phyloP scores from a whole-genome alignment of 441 rosid species.

The Populus hybrid region DNA sequence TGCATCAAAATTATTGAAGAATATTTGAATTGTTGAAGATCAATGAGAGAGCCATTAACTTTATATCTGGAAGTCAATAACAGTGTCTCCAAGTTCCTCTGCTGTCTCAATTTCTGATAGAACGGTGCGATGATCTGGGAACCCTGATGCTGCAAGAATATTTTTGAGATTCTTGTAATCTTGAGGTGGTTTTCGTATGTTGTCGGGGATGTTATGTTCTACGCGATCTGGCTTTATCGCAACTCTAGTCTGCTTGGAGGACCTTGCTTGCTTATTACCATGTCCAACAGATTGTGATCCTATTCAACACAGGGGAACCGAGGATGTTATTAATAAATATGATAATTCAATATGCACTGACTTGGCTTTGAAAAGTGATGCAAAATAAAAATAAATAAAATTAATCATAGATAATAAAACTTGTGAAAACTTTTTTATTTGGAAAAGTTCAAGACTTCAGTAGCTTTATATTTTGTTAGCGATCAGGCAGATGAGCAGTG shows the following conservation, averaged over 20 bases:
- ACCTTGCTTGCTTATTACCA: conserved; percentile 4
- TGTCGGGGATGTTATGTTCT: conserved; percentile 15
- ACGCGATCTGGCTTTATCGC: conserved; percentile 13
- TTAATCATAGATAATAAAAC: not conserved
- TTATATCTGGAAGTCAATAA: conserved; percentile 62
- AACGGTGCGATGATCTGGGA: conserved; percentile 22
- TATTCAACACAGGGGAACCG: conserved; percentile 9
- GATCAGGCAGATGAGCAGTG: not conserved
- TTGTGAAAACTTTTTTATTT: not conserved
- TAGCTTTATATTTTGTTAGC: not conserved
- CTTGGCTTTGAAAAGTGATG: not conserved
- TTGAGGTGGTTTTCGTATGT: conserved; percentile 13
- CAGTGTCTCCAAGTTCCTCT: conserved; percentile 40
- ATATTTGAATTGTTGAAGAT: not conserved
- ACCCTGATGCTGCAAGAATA: conserved; percentile 27
- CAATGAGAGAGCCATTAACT: not conserved
- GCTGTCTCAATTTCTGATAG: conserved; percentile 44
- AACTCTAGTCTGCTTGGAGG: conserved; percentile 12
- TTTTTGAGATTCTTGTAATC: conserved; percentile 35
- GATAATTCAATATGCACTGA: not conserved
- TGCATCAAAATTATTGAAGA: conserved; percentile 9
- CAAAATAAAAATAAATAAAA: not conserved
- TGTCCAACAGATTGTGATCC: conserved; percentile 21
- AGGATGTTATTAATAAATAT: not conserved
- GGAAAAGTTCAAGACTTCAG: not conserved